Conservation (phyloP, 768 basidiomycete species). For the Serendipita sp. region DNA sequence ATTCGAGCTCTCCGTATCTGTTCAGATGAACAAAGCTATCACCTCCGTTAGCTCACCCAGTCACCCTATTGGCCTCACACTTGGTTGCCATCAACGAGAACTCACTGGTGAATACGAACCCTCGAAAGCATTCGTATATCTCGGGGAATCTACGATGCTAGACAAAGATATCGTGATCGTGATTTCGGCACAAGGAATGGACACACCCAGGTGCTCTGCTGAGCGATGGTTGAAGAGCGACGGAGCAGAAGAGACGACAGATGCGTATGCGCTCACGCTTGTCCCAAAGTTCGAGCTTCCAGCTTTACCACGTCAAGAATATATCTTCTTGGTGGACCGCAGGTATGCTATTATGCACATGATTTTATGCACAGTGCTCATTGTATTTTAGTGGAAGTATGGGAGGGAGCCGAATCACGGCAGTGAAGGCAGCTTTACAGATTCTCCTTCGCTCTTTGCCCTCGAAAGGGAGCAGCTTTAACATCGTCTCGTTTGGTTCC, state of each 20-base stretch:
- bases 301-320: constrained; percentile 27
- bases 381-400: constrained; percentile 45
- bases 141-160: constrained; percentile 22
- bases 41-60: constrained; percentile 13
- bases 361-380: too few species aligned
- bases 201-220: constrained; percentile 40
- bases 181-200: constrained; percentile 33
- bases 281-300: constrained; percentile 37
- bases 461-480: constrained; percentile 33
- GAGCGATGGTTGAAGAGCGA: constrained; percentile 30
- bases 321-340: constrained; percentile 44
- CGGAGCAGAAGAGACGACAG: constrained; percentile 23
- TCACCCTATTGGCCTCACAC: constrained; percentile 19
- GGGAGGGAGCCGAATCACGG: constrained; percentile 16
- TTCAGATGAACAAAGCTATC: constrained; percentile 12
- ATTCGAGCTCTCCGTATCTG: constrained; percentile 9
- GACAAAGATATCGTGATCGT: constrained; percentile 36
- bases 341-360: too few species aligned
- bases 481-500: constrained; percentile 42
- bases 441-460: constrained; percentile 34
- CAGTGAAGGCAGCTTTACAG: constrained; percentile 26
- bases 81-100: constrained; percentile 26
- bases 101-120: constrained; percentile 17
- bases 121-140: constrained; percentile 19
- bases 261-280: constrained; percentile 33